A percentile compares a stretch with the other conserved stretches of the same genome.
Evolutionary conservation across 352 stramenopile species (phyloP).

Genomic region (Halophytophthora batemanensis): DNA sequence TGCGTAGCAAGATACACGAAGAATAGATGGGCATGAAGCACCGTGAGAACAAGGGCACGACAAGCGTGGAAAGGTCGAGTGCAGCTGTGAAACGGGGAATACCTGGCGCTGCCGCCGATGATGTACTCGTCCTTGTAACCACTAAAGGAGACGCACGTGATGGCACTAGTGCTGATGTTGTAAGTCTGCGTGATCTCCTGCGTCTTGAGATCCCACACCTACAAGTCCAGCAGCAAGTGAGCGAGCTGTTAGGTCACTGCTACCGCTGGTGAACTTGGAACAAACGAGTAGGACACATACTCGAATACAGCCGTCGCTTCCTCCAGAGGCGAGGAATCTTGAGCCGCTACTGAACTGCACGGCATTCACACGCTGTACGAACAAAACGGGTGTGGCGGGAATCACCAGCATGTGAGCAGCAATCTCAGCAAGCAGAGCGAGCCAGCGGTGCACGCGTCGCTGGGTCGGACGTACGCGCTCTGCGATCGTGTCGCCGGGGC

Average conservation of each 20-base stretch:
- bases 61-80: too few relatives aligned
- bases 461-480: slow-evolving; percentile 27
- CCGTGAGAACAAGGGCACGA: not conserved
- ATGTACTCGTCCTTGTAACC: slow-evolving; percentile 75
- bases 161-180: slow-evolving; percentile 51
- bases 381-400: not conserved
- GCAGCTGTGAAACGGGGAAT: not conserved
- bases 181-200: slow-evolving; percentile 69
- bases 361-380: slow-evolving; percentile 47
- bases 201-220: slow-evolving; percentile 77
- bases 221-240: not conserved
- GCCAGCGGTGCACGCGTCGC: not conserved
- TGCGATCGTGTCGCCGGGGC: slow-evolving; percentile 30
- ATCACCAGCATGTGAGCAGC: not conserved
- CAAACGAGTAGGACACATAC: slow-evolving; percentile 15
- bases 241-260: not conserved
- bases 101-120: slow-evolving; percentile 68
- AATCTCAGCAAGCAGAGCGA: not conserved
- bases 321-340: slow-evolving; percentile 58
- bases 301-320: slow-evolving; percentile 51
- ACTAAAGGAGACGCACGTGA: slow-evolving; percentile 65
- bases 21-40: not conserved
- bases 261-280: not conserved
- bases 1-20: slow-evolving; percentile 6
- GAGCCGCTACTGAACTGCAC: slow-evolving; percentile 74